Conservation (phyloP, 164 flowering plant genomes). For the Umbellularia californica region DNA sequence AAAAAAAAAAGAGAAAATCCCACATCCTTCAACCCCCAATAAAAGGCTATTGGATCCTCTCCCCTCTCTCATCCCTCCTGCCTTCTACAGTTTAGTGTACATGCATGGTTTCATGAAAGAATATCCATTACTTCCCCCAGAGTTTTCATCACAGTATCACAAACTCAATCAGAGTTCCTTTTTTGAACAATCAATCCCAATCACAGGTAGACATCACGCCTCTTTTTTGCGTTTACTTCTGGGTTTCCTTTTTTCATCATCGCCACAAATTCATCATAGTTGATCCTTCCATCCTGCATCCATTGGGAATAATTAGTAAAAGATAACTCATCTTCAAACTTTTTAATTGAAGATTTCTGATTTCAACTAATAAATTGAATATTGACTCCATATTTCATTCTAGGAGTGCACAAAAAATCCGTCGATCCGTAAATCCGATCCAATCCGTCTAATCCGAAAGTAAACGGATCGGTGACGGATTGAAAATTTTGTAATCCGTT, state of each 20-base stretch:
- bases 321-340: neutral
- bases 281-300: conserved; percentile 71
- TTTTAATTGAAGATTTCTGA: neutral
- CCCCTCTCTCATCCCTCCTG: neutral
- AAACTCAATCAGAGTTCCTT: neutral
- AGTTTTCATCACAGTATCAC: neutral
- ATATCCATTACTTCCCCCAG: neutral
- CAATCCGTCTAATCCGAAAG: no score
- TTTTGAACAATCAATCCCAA: neutral
- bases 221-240: conserved; percentile 56
- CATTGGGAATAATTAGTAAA: neutral
- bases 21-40: conserved; percentile 3
- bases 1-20: neutral
- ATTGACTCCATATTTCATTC: no score
- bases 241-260: conserved; percentile 94
- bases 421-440: no score
- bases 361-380: neutral
- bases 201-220: conserved; percentile 43
- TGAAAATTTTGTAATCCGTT: no score
- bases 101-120: conserved; percentile 3
- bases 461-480: no score
- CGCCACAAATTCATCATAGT: conserved; percentile 83
- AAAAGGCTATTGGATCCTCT: neutral
- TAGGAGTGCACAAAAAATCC: no score
- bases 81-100: neutral